A percentile compares a stretch with the other conserved stretches of the same genome.
phyloP scores from a whole-genome alignment of 108 stramenopile species.

The Aurantiochytrium sp. region DNA sequence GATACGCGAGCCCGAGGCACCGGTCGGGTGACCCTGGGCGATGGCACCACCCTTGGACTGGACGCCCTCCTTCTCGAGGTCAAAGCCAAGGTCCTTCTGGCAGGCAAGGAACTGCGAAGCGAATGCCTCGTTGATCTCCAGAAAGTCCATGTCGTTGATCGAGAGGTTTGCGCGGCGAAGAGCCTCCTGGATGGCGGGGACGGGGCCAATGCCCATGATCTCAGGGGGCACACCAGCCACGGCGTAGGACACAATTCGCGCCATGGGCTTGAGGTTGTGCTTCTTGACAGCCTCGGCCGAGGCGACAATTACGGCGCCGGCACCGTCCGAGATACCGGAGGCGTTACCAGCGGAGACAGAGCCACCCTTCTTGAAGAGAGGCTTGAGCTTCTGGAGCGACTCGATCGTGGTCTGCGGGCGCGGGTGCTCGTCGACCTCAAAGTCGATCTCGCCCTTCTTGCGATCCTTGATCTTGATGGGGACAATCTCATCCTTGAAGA shows the following conservation, averaged over 20 bases:
- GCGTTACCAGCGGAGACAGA: conserved; percentile 89
- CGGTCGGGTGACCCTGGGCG: conserved; percentile 83
- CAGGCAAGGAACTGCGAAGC: conserved; percentile 89
- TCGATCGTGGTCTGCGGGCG: conserved; percentile 75
- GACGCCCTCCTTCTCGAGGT: conserved; percentile 61
- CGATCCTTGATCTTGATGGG: conserved; percentile 74
- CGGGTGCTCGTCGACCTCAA: conserved; percentile 92
- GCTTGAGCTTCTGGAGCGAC: conserved; percentile 67
- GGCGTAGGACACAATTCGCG: conserved; percentile 5
- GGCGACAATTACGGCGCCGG: conserved; percentile 80
- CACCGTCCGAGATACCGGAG: conserved; percentile 94
- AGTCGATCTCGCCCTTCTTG: conserved; percentile 59
- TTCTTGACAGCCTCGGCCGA: conserved; percentile 72
- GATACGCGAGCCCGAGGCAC: conserved; percentile 81
- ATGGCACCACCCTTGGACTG: conserved; percentile 92
- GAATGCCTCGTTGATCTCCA: conserved; percentile 99
- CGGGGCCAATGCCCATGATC: conserved; percentile 90
- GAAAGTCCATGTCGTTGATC: conserved; percentile 79
- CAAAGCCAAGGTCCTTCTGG: conserved; percentile 86
- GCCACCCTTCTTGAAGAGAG: conserved; percentile 92
- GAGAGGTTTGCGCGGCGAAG: conserved; percentile 65
- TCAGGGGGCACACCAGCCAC: conserved; percentile 22
- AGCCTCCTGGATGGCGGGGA: conserved; percentile 78
- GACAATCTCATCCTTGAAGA: conserved; percentile 83
- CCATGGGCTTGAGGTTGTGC: conserved; percentile 73